Base-by-base conservation (phyloP, 1,139 yeast species). In the Sugiyamaella japonica region DNA sequence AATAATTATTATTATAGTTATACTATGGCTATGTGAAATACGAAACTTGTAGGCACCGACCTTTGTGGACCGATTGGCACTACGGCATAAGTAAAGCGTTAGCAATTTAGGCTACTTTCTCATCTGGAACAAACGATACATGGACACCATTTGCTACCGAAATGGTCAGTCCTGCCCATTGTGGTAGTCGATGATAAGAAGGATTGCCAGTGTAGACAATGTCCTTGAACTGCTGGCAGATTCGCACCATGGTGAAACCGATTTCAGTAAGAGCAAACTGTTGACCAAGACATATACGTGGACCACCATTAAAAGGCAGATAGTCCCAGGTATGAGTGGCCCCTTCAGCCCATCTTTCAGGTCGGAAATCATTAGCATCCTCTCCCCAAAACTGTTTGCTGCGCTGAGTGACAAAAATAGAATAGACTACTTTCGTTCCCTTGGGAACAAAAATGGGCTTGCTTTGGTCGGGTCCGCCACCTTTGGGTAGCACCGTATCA, bases 221-320 rank as follows among this genome's bases (percentile, higher is more conserved):
- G 38, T 57, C 56, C 37, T 55, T 54, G 50, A 62, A 64, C 36
- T 54, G 52, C 64, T 77, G 81, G 34, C 68, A 64, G 48, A 81
- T 64, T 56, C 84, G 68, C 10, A 72, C 73, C 39, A 76, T 61
- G 7, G 77, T 75, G 58, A 78, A 80, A 3, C 78, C 72, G 4
- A 82, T 80, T 66, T 81, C 85, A 13, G 83, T 79, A 56, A 81
- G 73, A 1, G 84, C 84, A 67, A 78, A 79, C 65, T 80, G 84
- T 66, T 81, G 84, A n/a, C 85, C 85, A 52, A 81, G 69, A 62
- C 85, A 81, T 54, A 81, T 80, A 54, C 85, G 71, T 29, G 85
- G 85, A 7, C 85, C 85, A 49, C 84, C 85, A 60, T 81, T 81
- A 70, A 80, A 80, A 4, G 84, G 83, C 28, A 80, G 66, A 65